Conservation (phyloP, 495 filamentous ascomycete genomes). For the Cercophora sp. region DNA sequence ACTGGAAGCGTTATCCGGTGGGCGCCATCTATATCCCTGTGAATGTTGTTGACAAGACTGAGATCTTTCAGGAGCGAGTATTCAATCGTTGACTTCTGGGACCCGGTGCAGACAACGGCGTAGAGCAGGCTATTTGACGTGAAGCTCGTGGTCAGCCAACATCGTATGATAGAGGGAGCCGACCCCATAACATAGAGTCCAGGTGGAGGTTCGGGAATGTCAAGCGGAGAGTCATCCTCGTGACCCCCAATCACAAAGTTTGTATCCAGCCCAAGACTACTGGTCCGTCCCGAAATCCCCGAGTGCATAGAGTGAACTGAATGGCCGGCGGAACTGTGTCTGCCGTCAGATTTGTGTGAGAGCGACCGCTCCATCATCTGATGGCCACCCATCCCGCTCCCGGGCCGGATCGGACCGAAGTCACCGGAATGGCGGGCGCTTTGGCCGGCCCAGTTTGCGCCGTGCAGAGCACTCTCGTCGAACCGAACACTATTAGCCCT, state of each 20-base stretch:
- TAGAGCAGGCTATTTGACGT: constrained; percentile 85
- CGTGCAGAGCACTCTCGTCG: constrained; percentile 91
- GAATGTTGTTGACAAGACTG: constrained; percentile 63
- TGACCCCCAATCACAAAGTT: constrained; percentile 61
- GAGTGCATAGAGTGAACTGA: constrained; percentile 68
- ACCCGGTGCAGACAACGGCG: constrained; percentile 87
- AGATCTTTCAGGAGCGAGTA: constrained; percentile 67
- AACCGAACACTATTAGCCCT: constrained; percentile 98
- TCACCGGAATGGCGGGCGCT: constrained; percentile 76
- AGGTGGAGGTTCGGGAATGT: constrained; percentile 68
- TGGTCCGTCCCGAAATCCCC: constrained; percentile 67
- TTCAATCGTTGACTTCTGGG: constrained; percentile 76
- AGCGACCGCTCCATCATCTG: constrained; percentile 78
- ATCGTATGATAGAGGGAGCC: constrained; percentile 89
- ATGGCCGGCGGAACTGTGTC: constrained; percentile 84
- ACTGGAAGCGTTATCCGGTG: constrained; percentile 71
- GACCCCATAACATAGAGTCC: constrained; percentile 78
- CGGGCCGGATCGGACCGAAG: constrained; percentile 68
- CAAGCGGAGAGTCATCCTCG: constrained; percentile 60
- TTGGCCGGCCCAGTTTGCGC: constrained; percentile 75
- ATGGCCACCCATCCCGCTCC: constrained; percentile 77
- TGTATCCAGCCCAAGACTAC: constrained; percentile 76
- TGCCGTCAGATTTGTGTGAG: constrained; percentile 95
- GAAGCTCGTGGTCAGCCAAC: constrained; percentile 85
- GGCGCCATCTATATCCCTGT: constrained; percentile 55